Evolutionary conservation across 1,139 yeast genomes (phyloP), one percentile per base, ranked within the genome.

Genomic region (Candida dubliniensis): DNA sequence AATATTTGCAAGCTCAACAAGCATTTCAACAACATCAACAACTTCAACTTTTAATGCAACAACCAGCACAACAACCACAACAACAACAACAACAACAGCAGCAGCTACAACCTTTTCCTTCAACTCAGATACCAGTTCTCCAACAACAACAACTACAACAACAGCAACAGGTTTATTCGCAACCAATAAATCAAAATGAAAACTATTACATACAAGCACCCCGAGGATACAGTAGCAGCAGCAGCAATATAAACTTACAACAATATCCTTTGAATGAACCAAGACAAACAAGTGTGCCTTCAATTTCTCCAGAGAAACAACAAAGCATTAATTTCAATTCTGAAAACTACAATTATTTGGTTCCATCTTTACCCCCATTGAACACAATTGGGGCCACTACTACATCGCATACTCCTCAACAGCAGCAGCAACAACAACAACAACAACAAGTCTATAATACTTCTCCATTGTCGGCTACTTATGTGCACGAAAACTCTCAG

Each of bases 311-410:
- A n/a, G 36, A 31, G 8, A 39, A 36, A 29, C 14, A 41, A 37
- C 14, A 41, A 37, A 9, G 29, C 9, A 27, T 32, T 26, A 31
- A 32, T 31, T 39, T 36, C 23, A 34, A 13, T 27, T 36, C 42
- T 8, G 49, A 44, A 2, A 42, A 35, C 12, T 47, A 44, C 25
- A 44, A 38, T 31, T 47, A 47, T 30, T 31, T 47, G 31, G 40
- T 38, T 13, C 35, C 47, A 18, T 36, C 49, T 2, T 34, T 47
- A 15, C 49, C 45, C 4, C 44, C 49, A 9, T 15, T 44, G 27
- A 42, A 38, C 25, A 14, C 36, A 12, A 29, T 38, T 27, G 35
- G 25, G 12, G 8, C 34, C 8, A 36, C n/a, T 9, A 40, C 43
- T 32, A 31, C 38, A 31, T 26, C 46, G 24, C 24, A 31, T n/a